Evolutionary conservation across 768 basidiomycete genomes (phyloP).

Genomic region (Suillus tomentosus): DNA sequence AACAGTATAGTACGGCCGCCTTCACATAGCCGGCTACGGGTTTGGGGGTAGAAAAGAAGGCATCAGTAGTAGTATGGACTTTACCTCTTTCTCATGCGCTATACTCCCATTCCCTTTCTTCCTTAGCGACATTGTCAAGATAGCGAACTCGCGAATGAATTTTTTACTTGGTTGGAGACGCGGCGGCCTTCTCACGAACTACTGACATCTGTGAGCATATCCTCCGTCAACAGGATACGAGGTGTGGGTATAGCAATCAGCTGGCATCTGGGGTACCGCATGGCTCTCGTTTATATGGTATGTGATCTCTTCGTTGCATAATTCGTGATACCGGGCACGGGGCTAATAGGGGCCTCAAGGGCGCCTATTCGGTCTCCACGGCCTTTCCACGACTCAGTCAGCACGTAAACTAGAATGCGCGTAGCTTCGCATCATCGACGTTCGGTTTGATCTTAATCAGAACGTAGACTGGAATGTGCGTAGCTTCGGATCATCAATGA

Average conservation of each 20-base stretch:
- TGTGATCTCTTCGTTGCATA: not conserved
- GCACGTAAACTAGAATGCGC: too few species aligned
- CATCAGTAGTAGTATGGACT: not conserved
- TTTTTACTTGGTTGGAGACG: not conserved
- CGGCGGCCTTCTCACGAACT: not conserved
- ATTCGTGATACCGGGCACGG: not conserved
- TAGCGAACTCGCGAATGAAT: not conserved
- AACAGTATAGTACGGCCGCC: too few species aligned
- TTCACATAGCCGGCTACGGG: too few species aligned
- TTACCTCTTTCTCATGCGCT: not conserved
- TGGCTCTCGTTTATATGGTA: not conserved
- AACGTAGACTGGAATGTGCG: too few species aligned
- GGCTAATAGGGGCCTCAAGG: not conserved
- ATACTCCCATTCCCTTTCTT: not conserved
- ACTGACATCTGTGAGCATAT: not conserved
- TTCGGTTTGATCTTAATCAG: not conserved
- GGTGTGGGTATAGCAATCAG: not conserved
- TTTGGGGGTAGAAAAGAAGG: not conserved
- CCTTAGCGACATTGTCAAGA: not conserved
- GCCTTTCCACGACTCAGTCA: not conserved
- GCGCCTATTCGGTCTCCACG: too few species aligned
- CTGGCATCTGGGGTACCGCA: not conserved
- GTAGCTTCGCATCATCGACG: not conserved
- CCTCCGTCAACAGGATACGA: not conserved
- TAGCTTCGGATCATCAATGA: too few species aligned